Conservation (phyloP, 2,329 filamentous ascomycete genomes). For the Colletotrichum eremochloae region DNA sequence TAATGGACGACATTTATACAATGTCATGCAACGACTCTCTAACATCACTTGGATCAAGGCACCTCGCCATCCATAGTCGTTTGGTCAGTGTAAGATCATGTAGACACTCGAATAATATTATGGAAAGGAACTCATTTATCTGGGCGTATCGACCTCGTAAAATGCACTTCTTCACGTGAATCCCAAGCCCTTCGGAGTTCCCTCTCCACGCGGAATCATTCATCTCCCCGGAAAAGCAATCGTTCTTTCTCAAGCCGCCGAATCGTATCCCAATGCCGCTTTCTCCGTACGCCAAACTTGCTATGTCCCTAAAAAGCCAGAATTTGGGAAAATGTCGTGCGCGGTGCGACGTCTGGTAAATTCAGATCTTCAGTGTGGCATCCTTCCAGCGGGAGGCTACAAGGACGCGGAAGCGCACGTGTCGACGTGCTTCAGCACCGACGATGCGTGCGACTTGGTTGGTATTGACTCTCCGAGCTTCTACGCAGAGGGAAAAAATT, state of each 20-base stretch:
- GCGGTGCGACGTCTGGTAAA: not conserved
- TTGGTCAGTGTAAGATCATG: not conserved
- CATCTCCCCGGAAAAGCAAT: not conserved
- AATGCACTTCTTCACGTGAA: too few species aligned
- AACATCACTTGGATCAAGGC: not conserved
- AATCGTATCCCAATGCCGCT: too few species aligned
- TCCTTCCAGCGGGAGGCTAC: not conserved
- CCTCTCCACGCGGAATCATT: not conserved
- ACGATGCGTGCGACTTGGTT: not conserved
- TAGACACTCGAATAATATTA: too few species aligned
- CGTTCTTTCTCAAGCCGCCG: not conserved
- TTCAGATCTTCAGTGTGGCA: not conserved
- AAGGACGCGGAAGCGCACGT: not conserved
- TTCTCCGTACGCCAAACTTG: not conserved
- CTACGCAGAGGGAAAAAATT: accelerated
- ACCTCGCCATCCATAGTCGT: not conserved
- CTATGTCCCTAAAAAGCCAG: too few species aligned
- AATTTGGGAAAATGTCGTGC: too few species aligned
- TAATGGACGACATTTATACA: not conserved
- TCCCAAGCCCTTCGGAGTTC: not conserved
- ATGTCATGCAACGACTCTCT: not conserved
- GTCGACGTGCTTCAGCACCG: not conserved
- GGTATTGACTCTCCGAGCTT: not conserved
- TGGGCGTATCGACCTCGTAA: not conserved
- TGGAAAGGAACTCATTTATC: not conserved